Conservation (phyloP, 768 basidiomycete species). For the Rhizopogon rudus region DNA sequence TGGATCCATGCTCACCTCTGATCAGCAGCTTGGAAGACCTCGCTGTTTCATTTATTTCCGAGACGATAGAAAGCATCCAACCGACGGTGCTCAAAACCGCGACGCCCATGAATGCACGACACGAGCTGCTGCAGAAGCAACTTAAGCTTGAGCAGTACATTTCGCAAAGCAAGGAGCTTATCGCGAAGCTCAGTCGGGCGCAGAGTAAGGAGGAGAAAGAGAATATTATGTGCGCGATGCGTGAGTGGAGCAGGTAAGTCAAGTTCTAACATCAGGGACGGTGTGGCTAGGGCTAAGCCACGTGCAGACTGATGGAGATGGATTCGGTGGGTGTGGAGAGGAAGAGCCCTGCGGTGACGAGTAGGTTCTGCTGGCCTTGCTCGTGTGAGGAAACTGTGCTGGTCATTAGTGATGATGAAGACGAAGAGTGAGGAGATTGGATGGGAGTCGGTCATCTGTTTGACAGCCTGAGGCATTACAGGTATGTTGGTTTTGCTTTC, state of each 20-base stretch:
- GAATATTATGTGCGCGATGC: constrained; percentile 37
- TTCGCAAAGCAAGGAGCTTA: constrained; percentile 45
- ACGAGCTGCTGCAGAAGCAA: constrained; percentile 41
- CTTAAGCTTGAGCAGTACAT: constrained; percentile 46
- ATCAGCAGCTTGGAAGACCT: constrained; percentile 39
- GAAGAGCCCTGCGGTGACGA: background rate
- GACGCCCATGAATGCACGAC: constrained; percentile 16
- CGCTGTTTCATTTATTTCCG: constrained; percentile 53
- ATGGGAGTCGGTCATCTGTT: background rate
- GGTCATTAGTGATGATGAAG: constrained; percentile 48
- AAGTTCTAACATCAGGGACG: background rate
- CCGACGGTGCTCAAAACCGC: constrained; percentile 14
- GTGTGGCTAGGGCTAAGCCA: background rate
- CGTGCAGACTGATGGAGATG: constrained; percentile 8
- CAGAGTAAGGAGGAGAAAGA: constrained; percentile 50
- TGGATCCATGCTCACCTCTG: background rate
- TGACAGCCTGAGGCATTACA: background rate
- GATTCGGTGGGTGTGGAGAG: background rate
- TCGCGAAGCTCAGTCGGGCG: constrained; percentile 40
- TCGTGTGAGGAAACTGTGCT: constrained; percentile 36
- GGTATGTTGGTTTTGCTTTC: constrained; percentile 4
- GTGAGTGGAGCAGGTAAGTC: constrained; percentile 52
- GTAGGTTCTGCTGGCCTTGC: constrained; percentile 38
- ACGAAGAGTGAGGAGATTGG: constrained; percentile 19
- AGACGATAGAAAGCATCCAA: constrained; percentile 45